Evolutionary conservation across 2,329 filamentous ascomycete species (phyloP).

Genomic region (Ophiognomonia clavigignenti-juglandacearum): DNA sequence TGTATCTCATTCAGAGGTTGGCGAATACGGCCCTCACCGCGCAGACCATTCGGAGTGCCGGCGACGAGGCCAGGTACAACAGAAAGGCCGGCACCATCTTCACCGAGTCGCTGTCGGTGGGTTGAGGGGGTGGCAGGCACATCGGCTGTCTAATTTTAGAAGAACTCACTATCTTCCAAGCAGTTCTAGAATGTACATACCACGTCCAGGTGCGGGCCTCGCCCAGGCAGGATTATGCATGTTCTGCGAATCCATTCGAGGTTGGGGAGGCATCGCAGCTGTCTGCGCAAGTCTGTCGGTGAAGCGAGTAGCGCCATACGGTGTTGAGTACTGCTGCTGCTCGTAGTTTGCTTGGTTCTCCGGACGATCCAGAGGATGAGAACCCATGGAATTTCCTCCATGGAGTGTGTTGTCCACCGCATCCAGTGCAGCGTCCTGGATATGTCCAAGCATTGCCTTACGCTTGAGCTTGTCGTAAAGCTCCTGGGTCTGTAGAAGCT

Average conservation of each 20-base stretch:
- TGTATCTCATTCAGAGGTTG: constrained; percentile 4
- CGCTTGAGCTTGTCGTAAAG: constrained; percentile 57
- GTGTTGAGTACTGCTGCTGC: constrained; percentile 12
- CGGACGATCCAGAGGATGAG: neutral
- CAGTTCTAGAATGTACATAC: constrained; percentile 9
- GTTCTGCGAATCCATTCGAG: constrained; percentile 2
- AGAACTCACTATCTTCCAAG: neutral
- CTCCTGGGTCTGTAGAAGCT: constrained; percentile 63
- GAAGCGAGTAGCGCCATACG: constrained; percentile 1
- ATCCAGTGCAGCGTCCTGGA: constrained; percentile 50
- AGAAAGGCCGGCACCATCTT: constrained; percentile 22
- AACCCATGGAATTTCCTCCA: constrained; percentile 19
- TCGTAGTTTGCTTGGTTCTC: neutral
- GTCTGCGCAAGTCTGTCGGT: neutral
- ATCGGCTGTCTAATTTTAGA: constrained; percentile 19
- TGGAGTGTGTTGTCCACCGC: constrained; percentile 38
- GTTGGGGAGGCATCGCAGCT: neutral
- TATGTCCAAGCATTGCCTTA: constrained; percentile 48
- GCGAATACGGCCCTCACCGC: constrained; percentile 8
- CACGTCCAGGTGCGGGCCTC: constrained; percentile 12
- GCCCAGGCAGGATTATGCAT: constrained; percentile 10
- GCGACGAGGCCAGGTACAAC: constrained; percentile 26
- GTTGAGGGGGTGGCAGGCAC: constrained; percentile 29
- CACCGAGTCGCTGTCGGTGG: constrained; percentile 23
- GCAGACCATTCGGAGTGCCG: constrained; percentile 20